Percentiles rank a stretch among this genome's conserved stretches.
Evolutionary conservation across 2,329 filamentous ascomycete species (phyloP).

Genomic region (Macrophomina phaseolina): DNA sequence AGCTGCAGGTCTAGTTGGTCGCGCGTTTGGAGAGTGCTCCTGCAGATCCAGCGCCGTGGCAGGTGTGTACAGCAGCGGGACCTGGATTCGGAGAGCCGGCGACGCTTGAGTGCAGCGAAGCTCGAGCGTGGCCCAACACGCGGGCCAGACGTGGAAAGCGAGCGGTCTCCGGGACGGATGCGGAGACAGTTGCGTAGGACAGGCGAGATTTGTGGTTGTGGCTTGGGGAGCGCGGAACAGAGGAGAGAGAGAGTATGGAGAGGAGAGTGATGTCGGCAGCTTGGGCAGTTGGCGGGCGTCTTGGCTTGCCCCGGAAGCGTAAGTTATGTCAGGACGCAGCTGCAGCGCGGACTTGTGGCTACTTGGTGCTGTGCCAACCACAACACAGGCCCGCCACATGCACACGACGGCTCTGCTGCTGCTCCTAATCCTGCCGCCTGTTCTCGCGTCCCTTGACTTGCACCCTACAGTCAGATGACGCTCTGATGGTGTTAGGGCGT

Average conservation of each 20-base stretch:
- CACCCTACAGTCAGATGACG: slow-evolving; percentile 17
- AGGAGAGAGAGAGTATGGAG: slow-evolving; percentile 16
- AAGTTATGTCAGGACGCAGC: slow-evolving; percentile 18
- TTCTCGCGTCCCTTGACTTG: background rate
- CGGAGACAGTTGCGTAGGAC: slow-evolving; percentile 11
- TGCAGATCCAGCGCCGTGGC: background rate
- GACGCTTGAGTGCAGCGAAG: background rate
- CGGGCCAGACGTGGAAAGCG: slow-evolving; percentile 18
- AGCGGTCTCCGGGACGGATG: background rate
- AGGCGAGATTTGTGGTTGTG: slow-evolving; percentile 16
- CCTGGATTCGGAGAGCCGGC: slow-evolving; percentile 17
- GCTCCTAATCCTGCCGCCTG: background rate
- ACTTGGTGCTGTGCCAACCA: background rate
- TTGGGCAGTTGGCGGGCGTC: slow-evolving; percentile 27
- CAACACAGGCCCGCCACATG: background rate
- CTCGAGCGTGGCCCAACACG: slow-evolving; percentile 20
- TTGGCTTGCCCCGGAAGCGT: slow-evolving; percentile 26
- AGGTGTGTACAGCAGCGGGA: slow-evolving; percentile 13
- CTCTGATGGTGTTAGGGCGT: slow-evolving; percentile 14
- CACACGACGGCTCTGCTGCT: background rate
- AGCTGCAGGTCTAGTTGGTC: slow-evolving; percentile 10
- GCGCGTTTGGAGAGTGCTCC: slow-evolving; percentile 1
- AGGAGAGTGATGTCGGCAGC: slow-evolving; percentile 26
- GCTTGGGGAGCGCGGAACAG: slow-evolving; percentile 2
- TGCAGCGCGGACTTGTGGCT: background rate